These are phyloP conservation scores for Pestalotiopsis sp. DNA, from an alignment of 2,329 filamentous ascomycete species.

Conservation along the genomic window DNA sequence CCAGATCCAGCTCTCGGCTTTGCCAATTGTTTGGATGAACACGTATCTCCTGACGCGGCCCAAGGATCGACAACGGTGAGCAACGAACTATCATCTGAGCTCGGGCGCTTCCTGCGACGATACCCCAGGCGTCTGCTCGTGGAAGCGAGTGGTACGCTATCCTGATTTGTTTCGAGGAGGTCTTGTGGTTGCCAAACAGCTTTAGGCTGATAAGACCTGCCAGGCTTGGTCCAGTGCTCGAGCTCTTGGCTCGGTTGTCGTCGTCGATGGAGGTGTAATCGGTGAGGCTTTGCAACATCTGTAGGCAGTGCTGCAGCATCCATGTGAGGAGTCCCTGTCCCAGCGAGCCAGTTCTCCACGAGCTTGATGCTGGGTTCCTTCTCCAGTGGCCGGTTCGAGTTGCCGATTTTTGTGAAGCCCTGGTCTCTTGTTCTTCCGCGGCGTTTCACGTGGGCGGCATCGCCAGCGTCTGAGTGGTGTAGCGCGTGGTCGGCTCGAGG, in stretches of 20 bases:
- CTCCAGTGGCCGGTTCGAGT: conserved; percentile 21
- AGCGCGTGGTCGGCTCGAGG: conserved; percentile 13
- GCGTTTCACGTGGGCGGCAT: conserved; percentile 19
- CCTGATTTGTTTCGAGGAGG: not conserved
- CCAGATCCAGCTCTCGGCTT: conserved; percentile 11
- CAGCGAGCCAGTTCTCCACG: conserved; percentile 30
- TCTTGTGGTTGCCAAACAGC: not conserved
- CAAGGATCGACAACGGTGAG: conserved; percentile 22
- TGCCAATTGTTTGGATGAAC: conserved; percentile 10
- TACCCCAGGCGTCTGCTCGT: not conserved
- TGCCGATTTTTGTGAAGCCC: conserved; percentile 12
- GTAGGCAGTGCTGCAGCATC: not conserved
- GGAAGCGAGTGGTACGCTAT: not conserved
- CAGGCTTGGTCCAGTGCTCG: not conserved
- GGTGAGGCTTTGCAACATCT: not conserved
- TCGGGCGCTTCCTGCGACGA: conserved; percentile 11
- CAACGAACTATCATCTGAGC: conserved; percentile 26
- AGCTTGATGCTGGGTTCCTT: conserved; percentile 20
- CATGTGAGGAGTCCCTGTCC: not conserved
- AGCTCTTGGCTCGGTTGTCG: not conserved
- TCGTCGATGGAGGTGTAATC: not conserved
- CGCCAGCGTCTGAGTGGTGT: conserved; percentile 12
- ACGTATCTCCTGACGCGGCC: not conserved
- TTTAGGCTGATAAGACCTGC: not conserved
- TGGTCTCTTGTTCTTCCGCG: conserved; percentile 11